These are phyloP conservation scores for Fusarium miscanthi DNA, from an alignment of 2,329 filamentous ascomycete species.

Conservation along the genomic window DNA sequence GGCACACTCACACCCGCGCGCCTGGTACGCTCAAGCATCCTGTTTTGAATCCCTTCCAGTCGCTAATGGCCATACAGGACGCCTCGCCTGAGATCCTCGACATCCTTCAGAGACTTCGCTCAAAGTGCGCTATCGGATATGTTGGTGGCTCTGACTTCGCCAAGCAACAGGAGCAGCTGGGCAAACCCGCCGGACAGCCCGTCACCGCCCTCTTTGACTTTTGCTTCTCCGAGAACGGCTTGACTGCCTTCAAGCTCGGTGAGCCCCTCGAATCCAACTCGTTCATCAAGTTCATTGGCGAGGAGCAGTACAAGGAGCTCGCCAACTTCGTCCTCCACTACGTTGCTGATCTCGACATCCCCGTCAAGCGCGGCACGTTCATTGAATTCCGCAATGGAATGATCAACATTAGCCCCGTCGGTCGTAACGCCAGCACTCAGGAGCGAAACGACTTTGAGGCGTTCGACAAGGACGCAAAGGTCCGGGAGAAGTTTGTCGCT, in stretches of 20 bases:
- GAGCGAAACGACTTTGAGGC: conserved; percentile 86
- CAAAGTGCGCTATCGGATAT: conserved; percentile 89
- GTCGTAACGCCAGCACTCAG: conserved; percentile 83
- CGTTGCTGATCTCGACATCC: conserved; percentile 84
- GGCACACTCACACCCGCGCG: conserved; percentile 88
- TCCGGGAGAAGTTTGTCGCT: conserved; percentile 81
- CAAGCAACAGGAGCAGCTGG: conserved; percentile 98
- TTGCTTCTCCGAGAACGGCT: conserved; percentile 96
- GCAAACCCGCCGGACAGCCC: conserved; percentile 67
- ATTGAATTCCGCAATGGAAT: conserved; percentile 92
- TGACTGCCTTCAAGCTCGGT: conserved; percentile 89
- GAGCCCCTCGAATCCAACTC: conserved; percentile 78
- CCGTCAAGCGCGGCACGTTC: conserved; percentile 86
- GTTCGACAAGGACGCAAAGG: conserved; percentile 81
- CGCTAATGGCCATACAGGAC: conserved; percentile 56
- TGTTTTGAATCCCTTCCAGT: background rate
- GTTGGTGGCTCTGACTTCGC: conserved; percentile 91
- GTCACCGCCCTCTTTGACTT: conserved; percentile 95
- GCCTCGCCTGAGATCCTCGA: conserved; percentile 85
- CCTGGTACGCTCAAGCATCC: conserved; percentile 62
- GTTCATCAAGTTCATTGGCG: conserved; percentile 94
- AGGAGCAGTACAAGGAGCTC: conserved; percentile 82
- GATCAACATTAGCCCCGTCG: conserved; percentile 86
- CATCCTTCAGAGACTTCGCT: conserved; percentile 81
- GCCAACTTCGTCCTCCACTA: conserved; percentile 83